phyloP scores from a whole-genome alignment of 495 filamentous ascomycete species.

The Barbatosphaeria neglecta region DNA sequence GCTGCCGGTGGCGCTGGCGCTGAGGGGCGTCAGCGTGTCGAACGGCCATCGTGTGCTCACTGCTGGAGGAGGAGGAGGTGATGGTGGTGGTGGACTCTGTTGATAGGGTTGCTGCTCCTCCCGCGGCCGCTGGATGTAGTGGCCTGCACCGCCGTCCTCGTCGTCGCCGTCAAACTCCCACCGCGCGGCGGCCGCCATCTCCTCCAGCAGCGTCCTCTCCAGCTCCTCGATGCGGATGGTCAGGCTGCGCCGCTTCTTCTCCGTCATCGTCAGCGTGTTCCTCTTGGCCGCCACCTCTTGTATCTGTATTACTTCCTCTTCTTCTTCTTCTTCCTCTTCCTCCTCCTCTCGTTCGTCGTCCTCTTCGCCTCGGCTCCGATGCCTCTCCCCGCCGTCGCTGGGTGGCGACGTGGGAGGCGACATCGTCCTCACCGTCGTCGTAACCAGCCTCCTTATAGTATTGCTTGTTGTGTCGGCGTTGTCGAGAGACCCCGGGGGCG shows the following conservation, averaged over 20 bases:
- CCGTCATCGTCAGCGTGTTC: constrained; percentile 24
- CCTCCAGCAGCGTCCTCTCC: constrained; percentile 15
- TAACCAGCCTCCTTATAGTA: constrained; percentile 4
- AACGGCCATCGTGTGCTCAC: neutral
- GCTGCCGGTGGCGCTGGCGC: too few species aligned
- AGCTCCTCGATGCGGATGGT: constrained; percentile 35
- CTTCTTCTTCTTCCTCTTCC: constrained; percentile 1
- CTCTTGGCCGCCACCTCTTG: constrained; percentile 28
- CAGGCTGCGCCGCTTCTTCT: constrained; percentile 24
- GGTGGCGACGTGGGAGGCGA: constrained; percentile 14
- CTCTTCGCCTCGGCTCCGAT: constrained; percentile 9
- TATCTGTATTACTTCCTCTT: constrained; percentile 29
- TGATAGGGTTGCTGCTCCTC: too few species aligned
- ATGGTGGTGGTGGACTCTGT: too few species aligned
- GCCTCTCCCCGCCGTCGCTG: constrained; percentile 17
- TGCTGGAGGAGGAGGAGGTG: neutral
- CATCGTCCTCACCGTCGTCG: constrained; percentile 12
- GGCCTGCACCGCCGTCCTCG: too few species aligned
- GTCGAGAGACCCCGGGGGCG: constrained; percentile 1
- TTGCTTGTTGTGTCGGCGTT: constrained; percentile 4
- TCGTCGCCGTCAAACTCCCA: constrained; percentile 1
- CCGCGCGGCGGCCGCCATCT: constrained; percentile 3
- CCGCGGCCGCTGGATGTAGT: too few species aligned
- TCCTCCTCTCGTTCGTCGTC: constrained; percentile 7
- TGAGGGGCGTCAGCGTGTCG: too few species aligned